Percentiles rank a stretch among this genome's conserved stretches.
phyloP scores from a whole-genome alignment of 1,139 yeast species.

The Saccharomyces hybrid region DNA sequence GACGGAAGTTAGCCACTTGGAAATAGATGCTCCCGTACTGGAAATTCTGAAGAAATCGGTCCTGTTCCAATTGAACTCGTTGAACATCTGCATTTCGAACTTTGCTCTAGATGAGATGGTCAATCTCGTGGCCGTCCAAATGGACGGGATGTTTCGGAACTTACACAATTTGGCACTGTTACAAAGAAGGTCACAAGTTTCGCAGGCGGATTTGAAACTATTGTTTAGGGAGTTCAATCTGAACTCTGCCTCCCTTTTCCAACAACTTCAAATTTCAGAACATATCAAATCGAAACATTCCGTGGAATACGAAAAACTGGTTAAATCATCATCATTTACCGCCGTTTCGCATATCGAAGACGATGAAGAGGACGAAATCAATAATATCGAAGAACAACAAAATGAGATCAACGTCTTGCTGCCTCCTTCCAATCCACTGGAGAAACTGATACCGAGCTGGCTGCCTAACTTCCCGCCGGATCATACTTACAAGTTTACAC shows the following conservation, averaged over 20 bases:
- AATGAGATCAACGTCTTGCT: conserved; percentile 27
- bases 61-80: conserved; percentile 35
- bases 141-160: conserved; percentile 41
- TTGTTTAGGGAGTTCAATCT: conserved; percentile 43
- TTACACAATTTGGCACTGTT: conserved; percentile 50
- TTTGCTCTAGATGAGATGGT: conserved; percentile 44
- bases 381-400: conserved; percentile 9
- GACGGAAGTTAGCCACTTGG: conserved; percentile 6
- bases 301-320: not conserved
- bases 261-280: conserved; percentile 7
- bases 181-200: conserved; percentile 61
- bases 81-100: conserved; percentile 32
- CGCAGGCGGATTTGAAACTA: conserved; percentile 50
- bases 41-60: conserved; percentile 25
- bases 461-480: conserved; percentile 88
- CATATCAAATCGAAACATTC: not conserved
- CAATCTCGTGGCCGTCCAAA: conserved; percentile 43
- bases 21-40: conserved; percentile 15
- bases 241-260: conserved; percentile 41
- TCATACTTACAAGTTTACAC: conserved; percentile 76
- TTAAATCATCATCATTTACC: not conserved
- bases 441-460: conserved; percentile 61
- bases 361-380: not conserved
- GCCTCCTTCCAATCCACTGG: conserved; percentile 45
- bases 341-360: not conserved